phyloP scores from a whole-genome alignment of 129 eudicot genomes.

The Pittosporum tobira region DNA sequence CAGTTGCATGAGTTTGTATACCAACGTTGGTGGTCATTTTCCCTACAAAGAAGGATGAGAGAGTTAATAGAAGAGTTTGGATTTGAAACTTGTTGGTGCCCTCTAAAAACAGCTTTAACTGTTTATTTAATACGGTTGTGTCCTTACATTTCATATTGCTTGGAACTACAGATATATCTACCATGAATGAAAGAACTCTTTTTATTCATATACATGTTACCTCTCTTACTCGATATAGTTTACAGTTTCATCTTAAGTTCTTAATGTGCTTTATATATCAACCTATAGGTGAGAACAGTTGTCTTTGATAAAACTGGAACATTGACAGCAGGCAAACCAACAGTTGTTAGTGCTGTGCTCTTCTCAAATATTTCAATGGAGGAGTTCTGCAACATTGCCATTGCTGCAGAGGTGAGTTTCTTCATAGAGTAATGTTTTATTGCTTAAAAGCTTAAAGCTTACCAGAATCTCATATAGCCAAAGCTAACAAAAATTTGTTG shows the following conservation, averaged over 20 bases:
- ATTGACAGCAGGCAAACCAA: constrained; percentile 81
- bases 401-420: constrained; percentile 73
- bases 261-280: constrained; percentile 13
- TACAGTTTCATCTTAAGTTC: constrained; percentile 2
- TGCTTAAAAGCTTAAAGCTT: background rate
- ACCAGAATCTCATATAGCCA: too few species aligned
- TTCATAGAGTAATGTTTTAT: background rate
- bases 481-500: background rate
- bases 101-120: too few species aligned
- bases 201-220: too few species aligned
- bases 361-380: constrained; percentile 70
- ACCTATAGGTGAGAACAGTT: constrained; percentile 65
- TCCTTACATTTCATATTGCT: too few species aligned
- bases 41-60: background rate
- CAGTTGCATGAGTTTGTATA: background rate
- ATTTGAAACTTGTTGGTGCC: too few species aligned
- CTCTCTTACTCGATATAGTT: background rate
- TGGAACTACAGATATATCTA: too few species aligned
- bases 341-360: constrained; percentile 70
- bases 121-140: too few species aligned
- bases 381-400: constrained; percentile 62
- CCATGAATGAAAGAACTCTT: too few species aligned
- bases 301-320: constrained; percentile 98
- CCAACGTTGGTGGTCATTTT: background rate
- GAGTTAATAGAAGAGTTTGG: background rate